Evolutionary conservation across 208 protist species (phyloP).

Genomic region (Leishmania braziliensis): DNA sequence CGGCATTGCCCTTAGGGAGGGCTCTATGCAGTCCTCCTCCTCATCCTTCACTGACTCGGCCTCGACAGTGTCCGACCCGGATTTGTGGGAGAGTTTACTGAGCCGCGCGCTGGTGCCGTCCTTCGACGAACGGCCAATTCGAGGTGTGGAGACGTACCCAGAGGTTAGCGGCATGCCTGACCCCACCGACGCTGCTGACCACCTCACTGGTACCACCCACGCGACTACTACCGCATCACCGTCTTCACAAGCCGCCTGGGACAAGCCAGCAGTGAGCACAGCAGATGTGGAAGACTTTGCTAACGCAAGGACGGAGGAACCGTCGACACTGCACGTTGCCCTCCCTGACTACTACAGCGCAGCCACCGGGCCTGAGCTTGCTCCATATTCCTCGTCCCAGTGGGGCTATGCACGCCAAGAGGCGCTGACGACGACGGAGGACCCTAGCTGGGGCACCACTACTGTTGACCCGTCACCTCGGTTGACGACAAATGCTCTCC

Average conservation of each 20-base stretch:
- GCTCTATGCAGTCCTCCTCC: conserved; percentile 5
- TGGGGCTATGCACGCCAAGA: neutral
- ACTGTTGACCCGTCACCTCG: conserved; percentile 23
- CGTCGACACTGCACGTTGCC: conserved; percentile 8
- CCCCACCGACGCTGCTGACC: neutral
- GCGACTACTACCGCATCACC: neutral
- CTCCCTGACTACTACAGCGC: conserved; percentile 26
- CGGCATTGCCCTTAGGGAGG: neutral
- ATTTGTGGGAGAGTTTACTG: conserved; percentile 27
- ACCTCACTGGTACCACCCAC: neutral
- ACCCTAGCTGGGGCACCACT: neutral
- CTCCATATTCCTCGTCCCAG: neutral
- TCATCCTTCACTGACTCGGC: conserved; percentile 14
- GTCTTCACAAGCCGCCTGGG: neutral
- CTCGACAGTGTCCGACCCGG: conserved; percentile 28
- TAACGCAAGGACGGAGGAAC: neutral
- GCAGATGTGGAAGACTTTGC: conserved; percentile 18
- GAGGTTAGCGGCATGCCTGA: neutral
- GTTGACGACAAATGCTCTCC: conserved; percentile 25
- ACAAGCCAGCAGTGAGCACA: conserved; percentile 11
- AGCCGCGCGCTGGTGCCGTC: neutral
- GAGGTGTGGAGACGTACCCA: neutral
- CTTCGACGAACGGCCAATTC: neutral
- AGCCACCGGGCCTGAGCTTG: neutral
- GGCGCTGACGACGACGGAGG: neutral